phyloP scores from a whole-genome alignment of 2,329 filamentous ascomycete genomes.

The Seiridium unicorne region DNA sequence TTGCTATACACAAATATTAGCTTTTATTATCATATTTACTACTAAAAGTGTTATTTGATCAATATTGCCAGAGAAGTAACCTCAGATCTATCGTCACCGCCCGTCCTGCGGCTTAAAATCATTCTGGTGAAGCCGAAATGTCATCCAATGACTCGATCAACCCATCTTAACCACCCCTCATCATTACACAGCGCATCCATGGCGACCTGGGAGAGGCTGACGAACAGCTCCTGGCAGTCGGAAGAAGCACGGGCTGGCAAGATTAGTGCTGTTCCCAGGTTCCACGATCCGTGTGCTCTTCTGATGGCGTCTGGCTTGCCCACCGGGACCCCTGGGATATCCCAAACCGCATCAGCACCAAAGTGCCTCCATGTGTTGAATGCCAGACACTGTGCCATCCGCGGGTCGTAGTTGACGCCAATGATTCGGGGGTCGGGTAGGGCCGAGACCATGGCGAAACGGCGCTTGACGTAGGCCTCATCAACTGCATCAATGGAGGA shows the following conservation, averaged over 20 bases:
- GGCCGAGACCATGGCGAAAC: slow-evolving; percentile 34
- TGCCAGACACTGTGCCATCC: slow-evolving; percentile 35
- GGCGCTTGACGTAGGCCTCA: slow-evolving; percentile 36
- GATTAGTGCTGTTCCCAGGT: slow-evolving; percentile 29
- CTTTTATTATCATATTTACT: too few relatives aligned
- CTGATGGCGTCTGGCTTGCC: slow-evolving; percentile 33
- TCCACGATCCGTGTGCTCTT: slow-evolving; percentile 27
- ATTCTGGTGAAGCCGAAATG: background rate
- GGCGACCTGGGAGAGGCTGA: slow-evolving; percentile 27
- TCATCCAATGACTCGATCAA: slow-evolving; percentile 29
- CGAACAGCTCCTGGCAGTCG: slow-evolving; percentile 27
- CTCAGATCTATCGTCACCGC: too few relatives aligned
- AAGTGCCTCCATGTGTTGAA: slow-evolving; percentile 46
- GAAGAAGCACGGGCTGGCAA: slow-evolving; percentile 25
- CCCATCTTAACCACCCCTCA: slow-evolving; percentile 28
- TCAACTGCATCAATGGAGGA: slow-evolving; percentile 34
- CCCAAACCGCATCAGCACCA: slow-evolving; percentile 38
- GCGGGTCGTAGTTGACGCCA: slow-evolving; percentile 38
- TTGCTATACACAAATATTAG: too few relatives aligned
- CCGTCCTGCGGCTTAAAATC: background rate
- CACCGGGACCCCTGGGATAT: slow-evolving; percentile 33
- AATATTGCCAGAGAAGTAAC: too few relatives aligned
- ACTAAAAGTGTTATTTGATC: too few relatives aligned
- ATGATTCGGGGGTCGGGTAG: slow-evolving; percentile 37
- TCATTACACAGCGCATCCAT: slow-evolving; percentile 29